Conservation (phyloP, 306 rosid species). For the Gastrolobium bilobum region DNA sequence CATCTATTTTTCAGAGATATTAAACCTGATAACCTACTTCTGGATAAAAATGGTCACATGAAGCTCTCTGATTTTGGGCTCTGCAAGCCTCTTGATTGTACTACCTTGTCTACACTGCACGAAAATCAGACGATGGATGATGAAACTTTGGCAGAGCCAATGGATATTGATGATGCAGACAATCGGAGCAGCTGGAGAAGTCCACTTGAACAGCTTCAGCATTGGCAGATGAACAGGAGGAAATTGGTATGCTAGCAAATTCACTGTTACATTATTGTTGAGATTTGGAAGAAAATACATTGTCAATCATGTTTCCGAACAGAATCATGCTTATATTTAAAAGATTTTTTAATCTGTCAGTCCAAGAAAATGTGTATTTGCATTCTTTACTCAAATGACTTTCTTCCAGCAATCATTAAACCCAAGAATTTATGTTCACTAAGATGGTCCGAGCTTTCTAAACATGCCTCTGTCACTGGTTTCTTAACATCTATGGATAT, state of each 20-base stretch:
- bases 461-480: constrained; percentile 20
- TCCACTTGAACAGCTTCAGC: constrained; percentile 93
- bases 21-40: constrained; percentile 95
- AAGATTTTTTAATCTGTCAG: constrained; percentile 9
- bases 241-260: constrained; percentile 79
- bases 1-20: constrained; percentile 78
- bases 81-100: constrained; percentile 96
- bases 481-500: constrained; percentile 27
- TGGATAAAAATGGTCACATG: constrained; percentile 97
- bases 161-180: constrained; percentile 82
- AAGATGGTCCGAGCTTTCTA: constrained; percentile 34
- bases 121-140: constrained; percentile 87
- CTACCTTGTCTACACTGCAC: constrained; percentile 88
- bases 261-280: constrained; percentile 37
- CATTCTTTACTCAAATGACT: constrained; percentile 29
- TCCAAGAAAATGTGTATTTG: constrained; percentile 22
- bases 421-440: constrained; percentile 11
- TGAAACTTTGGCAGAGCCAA: constrained; percentile 83
- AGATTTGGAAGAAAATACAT: constrained; percentile 26
- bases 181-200: constrained; percentile 90
- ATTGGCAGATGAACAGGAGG: constrained; percentile 99
- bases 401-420: constrained; percentile 31
- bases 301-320: constrained; percentile 22
- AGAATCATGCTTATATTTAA: constrained; percentile 12
- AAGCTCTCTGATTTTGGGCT: constrained; percentile 99